Percentiles rank a stretch among this genome's conserved stretches.
phyloP scores from a whole-genome alignment of 1,284 basidiomycete species.

The Pseudozyma tsukubaensis region DNA sequence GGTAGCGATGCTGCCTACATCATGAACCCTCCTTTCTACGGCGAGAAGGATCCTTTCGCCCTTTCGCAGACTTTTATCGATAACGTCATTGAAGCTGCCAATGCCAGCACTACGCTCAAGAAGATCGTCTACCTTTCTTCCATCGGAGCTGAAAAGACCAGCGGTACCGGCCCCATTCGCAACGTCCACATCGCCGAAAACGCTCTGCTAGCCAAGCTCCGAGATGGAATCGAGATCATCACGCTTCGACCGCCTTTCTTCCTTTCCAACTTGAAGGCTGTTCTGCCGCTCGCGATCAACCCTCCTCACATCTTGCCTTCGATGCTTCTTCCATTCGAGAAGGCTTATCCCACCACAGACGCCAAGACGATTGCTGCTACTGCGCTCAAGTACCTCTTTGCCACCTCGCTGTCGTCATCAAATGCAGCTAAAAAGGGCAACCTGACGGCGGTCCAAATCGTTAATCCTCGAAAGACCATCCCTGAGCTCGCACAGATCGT shows the following conservation, averaged over 20 bases:
- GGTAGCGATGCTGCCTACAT: conserved; percentile 36
- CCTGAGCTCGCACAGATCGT: conserved; percentile 24
- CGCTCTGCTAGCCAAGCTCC: conserved; percentile 12
- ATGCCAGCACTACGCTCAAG: conserved; percentile 15
- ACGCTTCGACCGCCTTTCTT: conserved; percentile 16
- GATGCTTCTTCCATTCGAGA: conserved; percentile 26
- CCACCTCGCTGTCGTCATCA: background rate
- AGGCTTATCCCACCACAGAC: conserved; percentile 11
- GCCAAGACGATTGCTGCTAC: conserved; percentile 16
- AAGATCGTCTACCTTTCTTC: conserved; percentile 36
- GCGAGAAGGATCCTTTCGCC: conserved; percentile 6
- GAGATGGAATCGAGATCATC: conserved; percentile 19
- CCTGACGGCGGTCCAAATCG: conserved; percentile 21
- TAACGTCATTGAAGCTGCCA: conserved; percentile 19
- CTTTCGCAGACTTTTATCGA: conserved; percentile 14
- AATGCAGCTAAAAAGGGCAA: conserved; percentile 7
- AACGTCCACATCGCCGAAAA: conserved; percentile 22
- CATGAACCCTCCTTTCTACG: conserved; percentile 24
- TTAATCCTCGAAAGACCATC: conserved; percentile 16
- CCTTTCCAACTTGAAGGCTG: conserved; percentile 16
- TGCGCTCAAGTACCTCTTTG: conserved; percentile 27
- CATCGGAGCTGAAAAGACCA: conserved; percentile 16
- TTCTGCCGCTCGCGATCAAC: conserved; percentile 21
- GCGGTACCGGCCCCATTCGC: conserved; percentile 18
- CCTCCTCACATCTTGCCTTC: conserved; percentile 32